Base-by-base conservation (phyloP, 2,329 filamentous ascomycete genomes). In the Thielaviopsis ethacetica region DNA sequence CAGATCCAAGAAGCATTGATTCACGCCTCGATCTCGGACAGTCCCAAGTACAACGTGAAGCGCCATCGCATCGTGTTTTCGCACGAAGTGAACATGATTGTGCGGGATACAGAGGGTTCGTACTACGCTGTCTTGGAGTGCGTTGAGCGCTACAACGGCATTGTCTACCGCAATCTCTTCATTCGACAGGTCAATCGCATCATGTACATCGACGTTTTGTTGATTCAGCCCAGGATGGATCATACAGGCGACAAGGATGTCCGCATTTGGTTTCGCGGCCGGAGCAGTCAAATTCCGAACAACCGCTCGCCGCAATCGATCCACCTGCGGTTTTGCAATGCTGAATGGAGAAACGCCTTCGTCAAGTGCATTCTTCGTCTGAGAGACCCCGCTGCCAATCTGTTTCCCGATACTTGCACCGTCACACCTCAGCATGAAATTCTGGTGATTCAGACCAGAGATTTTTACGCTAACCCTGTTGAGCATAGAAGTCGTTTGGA, bases 21-120 rank as follows among this genome's bases (percentile, higher is more conserved):
- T 17, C 44, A 49, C 19, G 9, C 44, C 1, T 10, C 9, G 1
- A n/a, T 49, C 19, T 49, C 44, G 9, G 44, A 49, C 9, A 49
- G 44, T 13, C 44, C 52, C 2, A 19, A 50, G 30, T 56, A 51
- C 38, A 57, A 61, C 22, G 53, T 61, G 4, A 21, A 21, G 30
- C 22, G 54, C 5, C 59, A 61, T 38, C 53, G 56, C 26, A 50
- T 61, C 27, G 12, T 54, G 13, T 61, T 54, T 30, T 58, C 59
- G 7, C 56, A 58, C 2, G 41, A 53, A 15, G 34, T 52, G 15
- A 54, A 47, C 19, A 21, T 58, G 13, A 24, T 56, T 53, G 56
- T 30, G 13, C 27, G 47, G n/a, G 53, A 61, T 17, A 50, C 47
- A n/a, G n/a, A 49, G 44, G 49, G 19, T 26, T 34, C 24, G 5